Evolutionary conservation across 805 yeast species (phyloP).

Genomic region (Kluyveromyces nonfermentans): DNA sequence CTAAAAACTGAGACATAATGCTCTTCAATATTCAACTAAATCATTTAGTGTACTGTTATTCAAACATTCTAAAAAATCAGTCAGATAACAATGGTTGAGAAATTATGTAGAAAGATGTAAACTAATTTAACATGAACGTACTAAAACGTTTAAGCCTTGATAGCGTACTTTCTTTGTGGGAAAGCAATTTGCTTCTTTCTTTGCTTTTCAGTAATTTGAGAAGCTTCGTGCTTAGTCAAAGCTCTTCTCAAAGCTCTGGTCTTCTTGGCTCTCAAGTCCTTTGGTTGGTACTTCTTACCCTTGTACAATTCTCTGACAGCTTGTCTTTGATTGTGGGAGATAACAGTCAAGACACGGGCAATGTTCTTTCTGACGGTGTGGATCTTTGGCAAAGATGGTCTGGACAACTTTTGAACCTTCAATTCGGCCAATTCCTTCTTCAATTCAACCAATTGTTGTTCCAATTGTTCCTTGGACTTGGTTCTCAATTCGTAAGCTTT

Average conservation of each 20-base stretch:
- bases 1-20: conserved; percentile 6
- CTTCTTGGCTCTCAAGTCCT: conserved; percentile 98
- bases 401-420: conserved; percentile 91
- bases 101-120: conserved; percentile 4
- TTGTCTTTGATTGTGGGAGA: conserved; percentile 94
- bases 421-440: conserved; percentile 94
- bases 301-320: conserved; percentile 90
- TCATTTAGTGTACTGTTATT: not conserved
- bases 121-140: conserved; percentile 4
- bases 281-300: conserved; percentile 93
- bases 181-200: conserved; percentile 87
- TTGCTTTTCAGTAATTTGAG: conserved; percentile 76
- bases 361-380: conserved; percentile 96
- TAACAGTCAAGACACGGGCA: conserved; percentile 95
- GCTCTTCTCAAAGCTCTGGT: conserved; percentile 99
- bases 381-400: conserved; percentile 91
- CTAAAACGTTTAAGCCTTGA: conserved; percentile 69
- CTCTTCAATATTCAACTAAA: not conserved
- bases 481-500: conserved; percentile 95
- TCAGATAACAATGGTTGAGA: not conserved
- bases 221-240: conserved; percentile 79
- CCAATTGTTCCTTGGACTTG: conserved; percentile 94
- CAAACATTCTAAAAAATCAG: not conserved
- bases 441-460: conserved; percentile 86
- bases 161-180: conserved; percentile 98